A percentile compares a stretch with the other conserved stretches of the same genome.
Conservation (phyloP, 768 basidiomycete genomes). For the Hysterangium stoloniferum region DNA sequence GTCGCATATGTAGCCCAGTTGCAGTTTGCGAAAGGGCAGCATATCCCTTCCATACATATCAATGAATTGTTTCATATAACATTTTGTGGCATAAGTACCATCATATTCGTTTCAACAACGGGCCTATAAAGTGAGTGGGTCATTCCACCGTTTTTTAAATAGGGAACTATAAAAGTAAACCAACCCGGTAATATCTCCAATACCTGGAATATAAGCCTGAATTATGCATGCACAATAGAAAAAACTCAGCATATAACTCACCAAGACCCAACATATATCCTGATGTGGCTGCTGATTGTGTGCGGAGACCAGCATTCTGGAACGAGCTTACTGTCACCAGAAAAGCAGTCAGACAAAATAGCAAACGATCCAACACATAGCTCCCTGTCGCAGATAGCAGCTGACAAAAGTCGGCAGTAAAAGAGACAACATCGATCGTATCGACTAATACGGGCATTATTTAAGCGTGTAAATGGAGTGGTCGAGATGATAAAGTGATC, state of each 20-base stretch:
- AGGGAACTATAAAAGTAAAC: slow-evolving; percentile 7
- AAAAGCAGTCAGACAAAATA: slow-evolving; percentile 16
- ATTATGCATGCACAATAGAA: background rate
- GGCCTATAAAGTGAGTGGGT: slow-evolving; percentile 33
- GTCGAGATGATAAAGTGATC: too few relatives aligned
- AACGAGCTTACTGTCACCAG: slow-evolving; percentile 12
- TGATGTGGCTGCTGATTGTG: slow-evolving; percentile 29
- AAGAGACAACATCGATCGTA: background rate
- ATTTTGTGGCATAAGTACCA: slow-evolving; percentile 33
- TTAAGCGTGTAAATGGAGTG: too few relatives aligned
- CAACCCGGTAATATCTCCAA: slow-evolving; percentile 70
- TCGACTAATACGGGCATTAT: too few relatives aligned
- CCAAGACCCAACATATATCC: slow-evolving; percentile 54
- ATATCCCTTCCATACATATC: slow-evolving; percentile 44
- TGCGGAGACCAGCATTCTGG: slow-evolving; percentile 15
- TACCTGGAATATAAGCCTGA: slow-evolving; percentile 32
- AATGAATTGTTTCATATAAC: background rate
- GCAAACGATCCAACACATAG: slow-evolving; percentile 13
- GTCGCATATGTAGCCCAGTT: slow-evolving; percentile 71
- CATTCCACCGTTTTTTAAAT: slow-evolving; percentile 12
- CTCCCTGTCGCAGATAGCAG: slow-evolving; percentile 2
- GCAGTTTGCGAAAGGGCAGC: slow-evolving; percentile 57
- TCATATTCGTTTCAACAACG: slow-evolving; percentile 79
- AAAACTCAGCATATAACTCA: slow-evolving; percentile 24
- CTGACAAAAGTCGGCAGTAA: slow-evolving; percentile 1